Conservation (phyloP, 2,329 filamentous ascomycete genomes). For the Pseudopyrenochaeta lycopersici region DNA sequence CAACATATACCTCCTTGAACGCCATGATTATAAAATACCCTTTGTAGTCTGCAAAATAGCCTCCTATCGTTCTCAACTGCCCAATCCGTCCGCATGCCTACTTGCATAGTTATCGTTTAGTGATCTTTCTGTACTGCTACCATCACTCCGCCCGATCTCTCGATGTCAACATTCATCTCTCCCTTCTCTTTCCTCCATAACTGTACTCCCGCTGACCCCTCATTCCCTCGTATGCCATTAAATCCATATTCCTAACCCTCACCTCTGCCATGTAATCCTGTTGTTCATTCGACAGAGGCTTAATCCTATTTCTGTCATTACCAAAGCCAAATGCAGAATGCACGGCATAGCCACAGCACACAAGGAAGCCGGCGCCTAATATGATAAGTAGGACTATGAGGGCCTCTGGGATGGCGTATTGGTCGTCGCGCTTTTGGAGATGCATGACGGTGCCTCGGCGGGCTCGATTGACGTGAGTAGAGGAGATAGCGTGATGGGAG, state of each 20-base stretch:
- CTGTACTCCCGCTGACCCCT: not conserved
- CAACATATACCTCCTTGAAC: too few species aligned
- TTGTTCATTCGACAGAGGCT: slow-evolving; percentile 18
- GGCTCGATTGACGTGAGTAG: too few species aligned
- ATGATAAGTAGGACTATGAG: slow-evolving; percentile 33
- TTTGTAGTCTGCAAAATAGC: too few species aligned
- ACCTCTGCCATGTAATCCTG: slow-evolving; percentile 35
- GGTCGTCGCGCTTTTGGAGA: slow-evolving; percentile 23
- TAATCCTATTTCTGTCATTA: slow-evolving; percentile 13
- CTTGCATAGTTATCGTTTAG: too few species aligned
- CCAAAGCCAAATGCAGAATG: slow-evolving; percentile 25
- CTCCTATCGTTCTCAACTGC: too few species aligned
- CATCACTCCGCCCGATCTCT: too few species aligned
- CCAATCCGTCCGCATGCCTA: too few species aligned
- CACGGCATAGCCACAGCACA: slow-evolving; percentile 29
- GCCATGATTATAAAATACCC: too few species aligned
- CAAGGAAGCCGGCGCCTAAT: slow-evolving; percentile 18
- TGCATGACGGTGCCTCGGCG: not conserved
- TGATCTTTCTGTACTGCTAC: too few species aligned
- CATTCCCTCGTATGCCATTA: slow-evolving; percentile 18
- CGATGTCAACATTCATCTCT: too few species aligned
- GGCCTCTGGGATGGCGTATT: slow-evolving; percentile 20
- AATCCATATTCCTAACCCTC: slow-evolving; percentile 19
- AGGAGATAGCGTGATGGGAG: too few species aligned
- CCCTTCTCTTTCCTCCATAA: not conserved